Conservation (phyloP, 306 rosid species). For the Trifolium repens region DNA sequence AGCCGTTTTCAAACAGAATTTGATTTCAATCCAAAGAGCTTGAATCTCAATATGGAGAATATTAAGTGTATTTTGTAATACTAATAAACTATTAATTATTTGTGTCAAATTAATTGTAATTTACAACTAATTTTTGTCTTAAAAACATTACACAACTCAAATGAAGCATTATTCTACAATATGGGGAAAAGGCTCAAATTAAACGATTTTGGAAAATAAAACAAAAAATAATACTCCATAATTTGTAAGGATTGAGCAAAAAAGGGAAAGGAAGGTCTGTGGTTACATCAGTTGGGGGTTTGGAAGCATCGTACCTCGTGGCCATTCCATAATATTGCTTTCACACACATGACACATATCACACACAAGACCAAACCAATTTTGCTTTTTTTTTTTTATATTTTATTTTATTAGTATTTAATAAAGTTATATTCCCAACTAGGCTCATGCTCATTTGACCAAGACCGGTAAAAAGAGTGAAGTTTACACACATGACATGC, state of each 20-base stretch:
- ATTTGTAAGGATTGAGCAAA: conserved; percentile 17
- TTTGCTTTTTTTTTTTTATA: conserved; percentile 32
- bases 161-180: too few species aligned
- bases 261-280: conserved; percentile 46
- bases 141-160: too few species aligned
- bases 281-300: conserved; percentile 43
- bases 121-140: too few species aligned
- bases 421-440: conserved; percentile 29
- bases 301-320: conserved; percentile 43
- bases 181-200: background rate
- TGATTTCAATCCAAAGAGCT: too few species aligned
- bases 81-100: too few species aligned
- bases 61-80: too few species aligned
- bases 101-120: too few species aligned
- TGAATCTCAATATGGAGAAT: background rate
- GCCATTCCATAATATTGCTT: conserved; percentile 42
- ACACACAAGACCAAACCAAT: conserved; percentile 32
- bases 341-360: conserved; percentile 9
- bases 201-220: conserved; percentile 12
- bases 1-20: too few species aligned
- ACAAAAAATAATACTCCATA: background rate
- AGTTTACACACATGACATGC: conserved; percentile 39
- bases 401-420: background rate
- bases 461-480: conserved; percentile 31
- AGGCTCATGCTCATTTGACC: conserved; percentile 42